phyloP scores from a whole-genome alignment of 352 stramenopile genomes.

The Phytopythium oedochilum region DNA sequence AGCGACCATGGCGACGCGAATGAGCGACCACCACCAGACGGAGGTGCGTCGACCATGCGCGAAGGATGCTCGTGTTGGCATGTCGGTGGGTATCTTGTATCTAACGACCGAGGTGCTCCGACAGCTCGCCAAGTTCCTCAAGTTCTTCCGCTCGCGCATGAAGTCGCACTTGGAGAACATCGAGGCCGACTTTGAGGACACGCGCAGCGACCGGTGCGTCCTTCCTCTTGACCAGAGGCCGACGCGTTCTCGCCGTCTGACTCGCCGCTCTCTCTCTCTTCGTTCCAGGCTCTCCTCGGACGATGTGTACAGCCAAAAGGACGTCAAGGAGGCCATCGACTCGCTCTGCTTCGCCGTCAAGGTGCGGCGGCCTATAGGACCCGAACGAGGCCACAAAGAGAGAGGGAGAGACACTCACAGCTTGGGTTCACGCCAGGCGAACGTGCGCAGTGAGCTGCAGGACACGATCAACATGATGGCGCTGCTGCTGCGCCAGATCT shows the following conservation, averaged over 20 bases:
- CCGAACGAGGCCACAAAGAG: no score
- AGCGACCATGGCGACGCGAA: conserved; percentile 14
- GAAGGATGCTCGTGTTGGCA: no score
- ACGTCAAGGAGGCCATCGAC: conserved; percentile 66
- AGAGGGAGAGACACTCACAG: no score
- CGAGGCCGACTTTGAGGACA: conserved; percentile 83
- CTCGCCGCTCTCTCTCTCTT: background rate
- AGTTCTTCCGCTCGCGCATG: conserved; percentile 79
- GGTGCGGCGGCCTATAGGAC: no score
- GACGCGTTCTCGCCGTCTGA: background rate
- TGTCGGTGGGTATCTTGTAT: no score
- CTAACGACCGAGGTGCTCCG: background rate
- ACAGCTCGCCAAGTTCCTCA: conserved; percentile 78
- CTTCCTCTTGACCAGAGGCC: no score
- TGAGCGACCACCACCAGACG: conserved; percentile 57
- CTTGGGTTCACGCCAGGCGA: conserved; percentile 27
- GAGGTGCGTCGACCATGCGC: conserved; percentile 35
- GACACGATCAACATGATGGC: conserved; percentile 88
- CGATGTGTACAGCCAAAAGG: conserved; percentile 82
- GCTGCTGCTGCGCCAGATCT: conserved; percentile 76
- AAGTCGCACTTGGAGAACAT: conserved; percentile 77
- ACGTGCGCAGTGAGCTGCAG: conserved; percentile 69
- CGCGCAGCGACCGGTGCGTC: conserved; percentile 53
- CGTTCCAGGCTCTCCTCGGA: conserved; percentile 52
- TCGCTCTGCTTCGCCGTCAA: conserved; percentile 82